phyloP scores from a whole-genome alignment of 2,329 filamentous ascomycete species.

The Fusarium mundagurra region DNA sequence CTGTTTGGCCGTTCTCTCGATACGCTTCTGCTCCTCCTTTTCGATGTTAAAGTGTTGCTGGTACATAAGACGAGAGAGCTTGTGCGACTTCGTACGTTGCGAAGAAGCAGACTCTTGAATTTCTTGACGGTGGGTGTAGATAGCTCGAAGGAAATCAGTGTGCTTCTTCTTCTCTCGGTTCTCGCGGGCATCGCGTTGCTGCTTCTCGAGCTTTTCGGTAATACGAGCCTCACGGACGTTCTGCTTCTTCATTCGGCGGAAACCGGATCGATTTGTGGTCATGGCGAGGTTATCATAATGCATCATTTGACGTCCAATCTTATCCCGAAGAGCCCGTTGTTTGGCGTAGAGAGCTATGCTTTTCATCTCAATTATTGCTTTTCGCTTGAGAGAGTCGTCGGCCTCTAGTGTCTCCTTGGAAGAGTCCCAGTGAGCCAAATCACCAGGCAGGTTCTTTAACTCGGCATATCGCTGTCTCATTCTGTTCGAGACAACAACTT shows the following conservation, averaged over 20 bases:
- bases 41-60: constrained; percentile 94
- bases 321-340: constrained; percentile 85
- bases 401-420: constrained; percentile 72
- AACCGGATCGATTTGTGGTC: constrained; percentile 91
- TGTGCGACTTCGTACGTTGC: constrained; percentile 80
- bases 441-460: constrained; percentile 83
- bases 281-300: constrained; percentile 96
- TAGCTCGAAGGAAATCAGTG: constrained; percentile 87
- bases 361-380: constrained; percentile 95
- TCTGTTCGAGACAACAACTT: constrained; percentile 88
- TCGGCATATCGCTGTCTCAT: constrained; percentile 87
- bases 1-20: constrained; percentile 97
- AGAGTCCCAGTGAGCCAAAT: constrained; percentile 87
- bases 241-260: constrained; percentile 97
- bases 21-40: constrained; percentile 98
- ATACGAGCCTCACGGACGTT: constrained; percentile 94
- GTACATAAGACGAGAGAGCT: constrained; percentile 89
- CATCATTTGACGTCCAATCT: constrained; percentile 90
- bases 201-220: constrained; percentile 98
- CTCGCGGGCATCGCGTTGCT: constrained; percentile 95
- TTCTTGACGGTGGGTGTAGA: constrained; percentile 83
- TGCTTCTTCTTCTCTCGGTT: constrained; percentile 98
- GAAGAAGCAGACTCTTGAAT: constrained; percentile 73
- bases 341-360: constrained; percentile 87
- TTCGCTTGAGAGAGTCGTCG: constrained; percentile 86